Evolutionary conservation across 768 basidiomycete species (phyloP).

Genomic region (Calocybe indica): DNA sequence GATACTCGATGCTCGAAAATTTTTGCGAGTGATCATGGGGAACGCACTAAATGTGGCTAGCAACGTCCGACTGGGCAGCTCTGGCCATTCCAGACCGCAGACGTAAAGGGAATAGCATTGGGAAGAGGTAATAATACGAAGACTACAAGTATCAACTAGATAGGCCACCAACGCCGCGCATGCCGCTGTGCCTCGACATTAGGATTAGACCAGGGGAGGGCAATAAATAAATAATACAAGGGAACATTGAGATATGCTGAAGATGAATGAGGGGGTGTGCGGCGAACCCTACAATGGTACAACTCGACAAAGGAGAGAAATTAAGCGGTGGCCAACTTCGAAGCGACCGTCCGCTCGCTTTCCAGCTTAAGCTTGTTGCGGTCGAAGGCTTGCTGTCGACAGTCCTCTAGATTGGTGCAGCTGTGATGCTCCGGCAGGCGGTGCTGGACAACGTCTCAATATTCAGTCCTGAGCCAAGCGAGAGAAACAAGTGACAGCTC

Average conservation of each 20-base stretch:
- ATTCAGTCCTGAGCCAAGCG: slow-evolving; percentile 9
- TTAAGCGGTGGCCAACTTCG: slow-evolving; percentile 82
- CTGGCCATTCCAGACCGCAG: too few species aligned
- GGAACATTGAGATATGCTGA: slow-evolving; percentile 6
- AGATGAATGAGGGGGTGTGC: slow-evolving; percentile 8
- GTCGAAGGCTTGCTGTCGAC: slow-evolving; percentile 83
- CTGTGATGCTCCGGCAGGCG: slow-evolving; percentile 86
- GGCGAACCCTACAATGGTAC: slow-evolving; percentile 3
- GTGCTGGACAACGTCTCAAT: slow-evolving; percentile 43
- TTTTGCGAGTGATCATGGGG: too few species aligned
- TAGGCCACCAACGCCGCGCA: too few species aligned
- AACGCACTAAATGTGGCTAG: too few species aligned
- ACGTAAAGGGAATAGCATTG: too few species aligned
- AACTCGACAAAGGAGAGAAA: slow-evolving; percentile 2
- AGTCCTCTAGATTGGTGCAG: slow-evolving; percentile 79
- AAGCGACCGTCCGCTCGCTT: slow-evolving; percentile 79
- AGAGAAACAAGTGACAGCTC: slow-evolving; percentile 24
- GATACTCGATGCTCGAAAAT: too few species aligned
- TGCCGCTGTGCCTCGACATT: too few species aligned
- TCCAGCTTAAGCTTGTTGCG: slow-evolving; percentile 85
- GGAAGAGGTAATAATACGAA: too few species aligned
- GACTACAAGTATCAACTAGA: too few species aligned
- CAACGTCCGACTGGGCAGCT: too few species aligned
- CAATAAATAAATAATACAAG: neutral
- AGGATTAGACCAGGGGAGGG: too few species aligned